Base-by-base conservation (phyloP, 2,329 filamentous ascomycete species). In the Fusarium penzigii region DNA sequence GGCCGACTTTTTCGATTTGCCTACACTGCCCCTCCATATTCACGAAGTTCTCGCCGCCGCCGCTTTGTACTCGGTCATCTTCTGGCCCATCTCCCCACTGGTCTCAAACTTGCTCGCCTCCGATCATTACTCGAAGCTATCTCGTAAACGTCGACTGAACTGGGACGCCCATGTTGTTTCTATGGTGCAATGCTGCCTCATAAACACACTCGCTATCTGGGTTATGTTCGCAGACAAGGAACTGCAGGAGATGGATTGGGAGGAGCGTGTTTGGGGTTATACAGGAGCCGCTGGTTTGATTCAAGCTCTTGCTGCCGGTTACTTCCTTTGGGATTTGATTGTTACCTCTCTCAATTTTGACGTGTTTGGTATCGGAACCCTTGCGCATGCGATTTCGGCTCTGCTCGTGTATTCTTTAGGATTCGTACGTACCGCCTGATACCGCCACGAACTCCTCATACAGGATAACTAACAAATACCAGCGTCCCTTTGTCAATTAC, bases 131-230 rank as follows among this genome's bases (percentile, higher is more conserved):
- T 69, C 76, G 32, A 79, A 90, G 61, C 82, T 84, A 44, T 73
- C 76, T 25, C 79, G 81, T 49, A 89, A 87, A 51, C 82, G 80
- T 67, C 73, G 73, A 42, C 77, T 91, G 56, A 94, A 89, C 77
- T 94, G 90, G 90, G 85, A 95, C 69, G 87, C 91, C 20, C 90
- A 93, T 68, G 86, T 93, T 49, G 90, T 94, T 32, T 92, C 88
- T n/a, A 81, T 94, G 61, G 78, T 90, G 50, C 90, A 95, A 78
- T 87, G 85, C 68, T 75, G 79, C 32, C 73, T 90, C 49, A 89
- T 95, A 73, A 90, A 87, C 69, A 69, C 62, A 44, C 73, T 92
- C 32, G 88, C 89, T n/a, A 72, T 94, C 14, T 92, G 85, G 80
- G 81, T 89, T 51, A 89, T 92, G 72, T 78, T 77, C 49, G 72